Evolutionary conservation across 345 rosid species (phyloP), one percentile per base, ranked within the genome.

Genomic region (Aegle marmelos): DNA sequence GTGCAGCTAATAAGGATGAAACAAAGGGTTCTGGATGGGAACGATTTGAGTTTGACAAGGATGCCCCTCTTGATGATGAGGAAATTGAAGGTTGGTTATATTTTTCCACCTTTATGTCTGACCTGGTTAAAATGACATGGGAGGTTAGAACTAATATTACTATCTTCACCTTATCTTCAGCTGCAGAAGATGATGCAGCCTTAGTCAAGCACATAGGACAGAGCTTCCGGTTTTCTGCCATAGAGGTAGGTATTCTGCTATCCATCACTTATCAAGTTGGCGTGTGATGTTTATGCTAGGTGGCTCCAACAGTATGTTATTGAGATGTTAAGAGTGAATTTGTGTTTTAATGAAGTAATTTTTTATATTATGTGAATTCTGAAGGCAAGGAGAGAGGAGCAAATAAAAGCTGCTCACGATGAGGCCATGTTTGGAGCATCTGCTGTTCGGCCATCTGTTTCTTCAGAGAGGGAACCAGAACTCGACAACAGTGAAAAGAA

Each of bases 371-470:
- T 68, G 63, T 54, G 37, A 39, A 75, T 63, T 73, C 73, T 68
- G 71, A 76, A 95, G 99, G 90, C 90, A n/a, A 89, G 82, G 85
- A 84, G 89, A 79, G 97, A 94, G 88, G 94, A 91, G 79, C 86
- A 87, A 78, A 78, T 90, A 24, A 90, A 88, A 88, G 80, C 83
- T 58, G 97, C 98, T 74, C 98, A 92, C 34, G 99, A 96, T 31
- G 95, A 90, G 69, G 97, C 99, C 80, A 96, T 96, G 93, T 96
- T 94, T 84, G 99, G 99, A 82, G 87, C 82, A 41, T 84, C 97
- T 16, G 70, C 78, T 60, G 61, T 50, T 78, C 69, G 79, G n/a
- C 73, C 76, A 36, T 59, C 91, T 50, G 27, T 54, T 56, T 39
- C 78, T 30, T 30, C 77, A 56, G 88, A 85, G 31, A 76, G 78